A percentile compares a stretch with the other conserved stretches of the same genome.
Conservation (phyloP, 2,329 filamentous ascomycete species). For the Sporothrix mexicana region DNA sequence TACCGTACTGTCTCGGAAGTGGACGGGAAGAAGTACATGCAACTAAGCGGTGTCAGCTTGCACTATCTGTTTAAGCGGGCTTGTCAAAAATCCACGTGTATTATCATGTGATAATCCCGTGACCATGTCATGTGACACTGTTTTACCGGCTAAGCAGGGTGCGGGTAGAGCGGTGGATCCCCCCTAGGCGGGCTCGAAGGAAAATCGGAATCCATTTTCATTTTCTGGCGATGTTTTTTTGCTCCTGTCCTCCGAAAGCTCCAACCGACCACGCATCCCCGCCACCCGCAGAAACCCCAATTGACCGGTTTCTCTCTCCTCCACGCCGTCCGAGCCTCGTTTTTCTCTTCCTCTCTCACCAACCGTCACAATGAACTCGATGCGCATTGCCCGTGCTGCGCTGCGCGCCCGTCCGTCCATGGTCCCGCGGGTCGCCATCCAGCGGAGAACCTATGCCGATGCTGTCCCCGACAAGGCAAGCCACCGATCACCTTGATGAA, state of each 20-base stretch:
- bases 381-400: constrained; percentile 90
- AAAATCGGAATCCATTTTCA: constrained; percentile 34
- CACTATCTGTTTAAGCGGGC: too few relatives aligned
- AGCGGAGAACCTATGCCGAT: constrained; percentile 91
- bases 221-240: constrained; percentile 35
- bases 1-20: constrained; percentile 25
- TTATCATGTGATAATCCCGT: not conserved
- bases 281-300: constrained; percentile 27
- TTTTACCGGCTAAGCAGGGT: constrained; percentile 21
- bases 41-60: not conserved
- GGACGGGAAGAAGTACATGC: not conserved
- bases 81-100: not conserved
- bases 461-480: constrained; percentile 80
- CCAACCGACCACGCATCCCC: constrained; percentile 26
- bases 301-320: constrained; percentile 20
- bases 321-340: not conserved
- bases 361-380: constrained; percentile 78
- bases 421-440: constrained; percentile 67
- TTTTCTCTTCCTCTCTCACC: not conserved
- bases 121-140: not conserved
- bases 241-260: constrained; percentile 35
- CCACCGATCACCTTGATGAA: not conserved
- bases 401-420: constrained; percentile 80
- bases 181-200: constrained; percentile 28
- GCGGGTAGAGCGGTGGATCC: constrained; percentile 24